These are phyloP conservation scores for Aegilops sharonensis DNA, from an alignment of 176 grass and related monocot genomes.

Conservation along the genomic window DNA sequence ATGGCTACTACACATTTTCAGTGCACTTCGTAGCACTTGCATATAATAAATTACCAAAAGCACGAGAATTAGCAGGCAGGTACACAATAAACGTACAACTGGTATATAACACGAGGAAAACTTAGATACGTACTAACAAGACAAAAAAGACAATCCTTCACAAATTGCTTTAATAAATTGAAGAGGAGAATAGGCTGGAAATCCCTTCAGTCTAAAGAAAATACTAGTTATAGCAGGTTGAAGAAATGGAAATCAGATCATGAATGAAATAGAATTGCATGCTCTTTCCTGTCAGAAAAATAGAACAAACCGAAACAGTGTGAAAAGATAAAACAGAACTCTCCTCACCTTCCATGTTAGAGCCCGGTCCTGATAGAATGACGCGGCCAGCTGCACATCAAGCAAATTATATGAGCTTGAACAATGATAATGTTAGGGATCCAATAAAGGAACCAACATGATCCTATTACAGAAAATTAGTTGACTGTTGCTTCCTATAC, in stretches of 20 bases:
- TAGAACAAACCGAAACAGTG: background rate
- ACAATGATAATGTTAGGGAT: background rate
- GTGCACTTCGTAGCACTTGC: background rate
- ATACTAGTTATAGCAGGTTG: background rate
- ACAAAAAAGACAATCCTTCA: background rate
- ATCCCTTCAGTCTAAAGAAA: background rate
- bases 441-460: background rate
- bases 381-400: conserved; percentile 61
- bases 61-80: background rate
- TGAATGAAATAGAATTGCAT: background rate
- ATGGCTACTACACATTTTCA: background rate
- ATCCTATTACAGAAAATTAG: background rate
- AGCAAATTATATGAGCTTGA: conserved; percentile 14
- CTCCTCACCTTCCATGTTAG: conserved; percentile 81
- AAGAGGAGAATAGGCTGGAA: background rate
- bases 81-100: background rate
- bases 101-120: background rate
- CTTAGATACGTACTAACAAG: background rate
- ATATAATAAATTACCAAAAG: background rate
- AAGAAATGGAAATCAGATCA: no score
- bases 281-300: background rate
- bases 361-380: conserved; percentile 83
- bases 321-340: background rate
- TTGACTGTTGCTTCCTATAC: background rate
- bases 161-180: background rate